phyloP scores from a whole-genome alignment of 2,329 filamentous ascomycete species.

The Zasmidium cellare region DNA sequence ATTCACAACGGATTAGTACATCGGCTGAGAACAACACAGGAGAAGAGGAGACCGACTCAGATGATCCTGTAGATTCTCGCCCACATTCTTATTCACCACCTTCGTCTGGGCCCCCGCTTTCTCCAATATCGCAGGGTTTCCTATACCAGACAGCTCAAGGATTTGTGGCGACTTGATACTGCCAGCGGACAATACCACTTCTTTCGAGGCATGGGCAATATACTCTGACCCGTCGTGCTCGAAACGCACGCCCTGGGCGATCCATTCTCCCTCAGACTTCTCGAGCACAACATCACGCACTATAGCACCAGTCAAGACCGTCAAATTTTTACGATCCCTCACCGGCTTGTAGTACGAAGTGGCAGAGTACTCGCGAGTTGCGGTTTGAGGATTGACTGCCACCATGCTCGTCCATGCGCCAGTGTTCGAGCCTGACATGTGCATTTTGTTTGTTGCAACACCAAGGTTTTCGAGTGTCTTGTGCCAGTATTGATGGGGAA shows the following conservation, averaged over 20 bases:
- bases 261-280: neutral
- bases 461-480: slow-evolving; percentile 37
- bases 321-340: slow-evolving; percentile 31
- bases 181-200: slow-evolving; percentile 57
- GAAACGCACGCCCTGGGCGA: slow-evolving; percentile 1
- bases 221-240: slow-evolving; percentile 45
- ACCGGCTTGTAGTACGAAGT: slow-evolving; percentile 33
- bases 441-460: slow-evolving; percentile 35
- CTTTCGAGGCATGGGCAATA: slow-evolving; percentile 15
- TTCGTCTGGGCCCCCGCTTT: slow-evolving; percentile 28
- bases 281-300: slow-evolving; percentile 4
- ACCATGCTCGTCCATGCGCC: slow-evolving; percentile 10
- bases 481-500: slow-evolving; percentile 15
- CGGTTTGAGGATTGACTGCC: slow-evolving; percentile 21
- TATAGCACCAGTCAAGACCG: slow-evolving; percentile 12
- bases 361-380: slow-evolving; percentile 25
- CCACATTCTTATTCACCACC: slow-evolving; percentile 1
- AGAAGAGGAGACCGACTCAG: too few species aligned
- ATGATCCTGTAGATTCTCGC: slow-evolving; percentile 2
- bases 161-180: slow-evolving; percentile 57
- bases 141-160: slow-evolving; percentile 62
- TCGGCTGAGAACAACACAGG: too few species aligned
- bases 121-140: slow-evolving; percentile 29
- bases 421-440: slow-evolving; percentile 11
- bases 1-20: too few species aligned